These are phyloP conservation scores for Xylaria nigripes DNA, from an alignment of 495 filamentous ascomycete species.

Conservation along the genomic window DNA sequence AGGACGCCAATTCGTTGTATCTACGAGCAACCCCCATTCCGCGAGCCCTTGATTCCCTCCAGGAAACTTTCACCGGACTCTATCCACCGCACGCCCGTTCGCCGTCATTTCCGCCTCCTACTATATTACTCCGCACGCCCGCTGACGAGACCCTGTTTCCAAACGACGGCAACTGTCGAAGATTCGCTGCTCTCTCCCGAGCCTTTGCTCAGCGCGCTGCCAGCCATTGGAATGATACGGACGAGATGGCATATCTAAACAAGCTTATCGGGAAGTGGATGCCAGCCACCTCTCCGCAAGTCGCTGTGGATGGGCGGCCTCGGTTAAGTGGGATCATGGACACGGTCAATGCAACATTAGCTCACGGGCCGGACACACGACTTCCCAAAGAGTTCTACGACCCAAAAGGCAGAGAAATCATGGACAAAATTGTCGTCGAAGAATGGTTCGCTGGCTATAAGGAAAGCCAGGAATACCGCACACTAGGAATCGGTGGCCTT, in stretches of 20 bases:
- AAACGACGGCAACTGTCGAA: constrained; percentile 76
- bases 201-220: constrained; percentile 79
- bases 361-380: constrained; percentile 70
- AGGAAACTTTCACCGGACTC: constrained; percentile 82
- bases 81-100: constrained; percentile 65
- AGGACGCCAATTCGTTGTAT: constrained; percentile 63
- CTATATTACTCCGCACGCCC: constrained; percentile 63
- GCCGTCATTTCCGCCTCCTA: constrained; percentile 55
- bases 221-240: constrained; percentile 68
- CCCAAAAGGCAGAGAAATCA: constrained; percentile 53
- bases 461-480: constrained; percentile 77
- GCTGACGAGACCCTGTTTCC: constrained; percentile 88
- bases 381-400: constrained; percentile 88
- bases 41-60: constrained; percentile 77
- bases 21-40: constrained; percentile 79
- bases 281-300: constrained; percentile 54
- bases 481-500: constrained; percentile 74
- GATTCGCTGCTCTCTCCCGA: constrained; percentile 70
- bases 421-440: constrained; percentile 75
- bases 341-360: constrained; percentile 79
- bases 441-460: constrained; percentile 90
- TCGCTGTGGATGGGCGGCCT: constrained; percentile 79
- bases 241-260: constrained; percentile 82
- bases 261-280: constrained; percentile 72
- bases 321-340: constrained; percentile 87